Evolutionary conservation across 306 rosid genomes (phyloP).

Genomic region (Fragaria vesca): DNA sequence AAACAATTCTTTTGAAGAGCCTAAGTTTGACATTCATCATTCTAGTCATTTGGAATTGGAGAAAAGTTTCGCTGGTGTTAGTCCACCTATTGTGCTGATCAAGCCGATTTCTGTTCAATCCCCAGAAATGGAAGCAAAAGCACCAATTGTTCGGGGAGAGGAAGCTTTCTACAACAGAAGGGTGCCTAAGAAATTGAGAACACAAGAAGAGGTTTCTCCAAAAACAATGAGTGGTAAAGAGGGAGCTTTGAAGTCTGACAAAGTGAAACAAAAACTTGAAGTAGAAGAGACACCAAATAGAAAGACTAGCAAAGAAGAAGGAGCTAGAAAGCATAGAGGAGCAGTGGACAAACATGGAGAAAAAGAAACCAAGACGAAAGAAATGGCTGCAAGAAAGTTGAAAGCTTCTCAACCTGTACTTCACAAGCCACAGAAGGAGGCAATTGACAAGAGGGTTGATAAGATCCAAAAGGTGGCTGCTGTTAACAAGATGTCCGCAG

Average conservation of each 20-base stretch:
- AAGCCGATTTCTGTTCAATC: conserved; percentile 51
- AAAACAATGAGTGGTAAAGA: conserved; percentile 34
- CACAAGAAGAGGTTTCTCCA: conserved; percentile 36
- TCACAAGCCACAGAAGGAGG: conserved; percentile 42
- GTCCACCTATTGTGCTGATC: conserved; percentile 71
- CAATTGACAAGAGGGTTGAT: conserved; percentile 36
- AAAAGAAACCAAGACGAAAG: conserved; percentile 40
- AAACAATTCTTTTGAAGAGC: conserved; percentile 41
- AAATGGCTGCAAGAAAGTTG: conserved; percentile 43
- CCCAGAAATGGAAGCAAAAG: conserved; percentile 20
- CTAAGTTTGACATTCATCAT: conserved; percentile 27
- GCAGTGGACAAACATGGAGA: conserved; percentile 34
- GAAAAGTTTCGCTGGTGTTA: conserved; percentile 22
- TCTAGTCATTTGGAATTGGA: conserved; percentile 18
- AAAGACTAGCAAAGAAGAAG: conserved; percentile 44
- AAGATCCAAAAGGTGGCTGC: conserved; percentile 31
- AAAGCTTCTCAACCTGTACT: conserved; percentile 33
- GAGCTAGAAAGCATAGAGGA: conserved; percentile 29
- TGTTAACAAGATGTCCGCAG: conserved; percentile 35
- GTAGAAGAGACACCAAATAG: conserved; percentile 29
- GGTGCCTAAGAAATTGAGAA: conserved; percentile 31
- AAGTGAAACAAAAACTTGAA: conserved; percentile 32
- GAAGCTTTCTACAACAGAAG: conserved; percentile 33
- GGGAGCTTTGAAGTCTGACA: conserved; percentile 35
- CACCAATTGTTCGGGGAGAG: conserved; percentile 32